Evolutionary conservation across 192 early-diverging fungal species (phyloP), one percentile per base, ranked within the genome.

Genomic region (Backusella liffmaniae): DNA sequence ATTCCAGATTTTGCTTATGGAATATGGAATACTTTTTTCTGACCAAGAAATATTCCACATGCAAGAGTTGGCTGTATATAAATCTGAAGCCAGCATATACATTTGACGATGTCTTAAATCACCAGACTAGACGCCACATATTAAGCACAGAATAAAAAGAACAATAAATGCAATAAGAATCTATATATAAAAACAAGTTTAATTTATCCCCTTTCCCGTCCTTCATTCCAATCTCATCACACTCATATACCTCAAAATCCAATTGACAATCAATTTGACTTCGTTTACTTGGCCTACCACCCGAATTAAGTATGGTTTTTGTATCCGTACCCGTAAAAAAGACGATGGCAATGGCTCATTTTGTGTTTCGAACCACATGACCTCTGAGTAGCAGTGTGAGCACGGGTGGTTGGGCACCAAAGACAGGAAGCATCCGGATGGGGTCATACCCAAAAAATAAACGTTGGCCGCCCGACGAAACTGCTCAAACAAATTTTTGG

Each of bases 401-500:
- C 56, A 90, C 81, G 6, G 95, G 92, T 41, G 91, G 92, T 46
- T 93, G 92, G 70, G 92, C 90, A 56, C 88, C 88, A 82, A 96
- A 96, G 49, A 89, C 78, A 15, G 94, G 92, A 41, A 97, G 88
- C 77, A 94, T 85, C 84, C 96, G 95, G 37, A 97, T 84, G 42
- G 95, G 44, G 91, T 89, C 78, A 95, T 86, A 30, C 87, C 86
- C 65, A 98, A 89, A 76, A 99, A 99, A 80, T 95, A 99, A 30
- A 97, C 84, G 77, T 93, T 92, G 86, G 90, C 91, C 16, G 87
- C 88, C n/a, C 89, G 88, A 62, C 91, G 86, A 78, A 99, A 97
- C 81, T 99, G 97, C 71, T 94, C 94, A 84, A 92, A 96, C 66
- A 99, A 75, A 78, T 96, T 99, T 78, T 94, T 93, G 15, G 96